A percentile compares a stretch with the other conserved stretches of the same genome.
These are phyloP conservation scores for Solanum rostratum DNA, from an alignment of 257 asterid genomes.

Conservation along the genomic window DNA sequence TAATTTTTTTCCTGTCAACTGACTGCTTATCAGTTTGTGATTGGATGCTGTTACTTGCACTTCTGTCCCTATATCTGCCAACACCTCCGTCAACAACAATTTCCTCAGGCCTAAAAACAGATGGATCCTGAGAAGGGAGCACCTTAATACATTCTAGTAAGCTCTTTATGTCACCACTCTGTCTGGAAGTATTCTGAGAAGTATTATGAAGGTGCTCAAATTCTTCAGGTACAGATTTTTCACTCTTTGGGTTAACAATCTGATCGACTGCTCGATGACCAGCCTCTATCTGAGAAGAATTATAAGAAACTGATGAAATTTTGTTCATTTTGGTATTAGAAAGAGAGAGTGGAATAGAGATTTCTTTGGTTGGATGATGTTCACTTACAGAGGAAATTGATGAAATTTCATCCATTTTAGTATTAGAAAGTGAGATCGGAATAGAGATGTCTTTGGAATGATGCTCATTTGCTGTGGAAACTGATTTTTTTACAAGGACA, in stretches of 20 bases:
- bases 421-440: not conserved
- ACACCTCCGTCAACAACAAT: not conserved
- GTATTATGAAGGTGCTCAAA: constrained; percentile 6
- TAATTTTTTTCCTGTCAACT: constrained; percentile 5
- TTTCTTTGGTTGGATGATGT: not conserved
- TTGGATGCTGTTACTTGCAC: not conserved
- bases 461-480: not conserved
- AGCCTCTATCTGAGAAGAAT: not conserved
- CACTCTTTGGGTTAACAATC: constrained; percentile 7
- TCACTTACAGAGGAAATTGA: not conserved
- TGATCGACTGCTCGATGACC: constrained; percentile 7
- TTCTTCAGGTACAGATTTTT: not conserved
- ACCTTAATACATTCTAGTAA: constrained; percentile 11
- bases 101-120: not conserved
- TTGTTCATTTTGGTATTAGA: not conserved
- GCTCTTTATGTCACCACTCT: not conserved
- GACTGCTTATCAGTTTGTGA: constrained; percentile 1
- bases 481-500: not conserved
- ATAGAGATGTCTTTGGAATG: not conserved
- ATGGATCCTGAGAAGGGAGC: not conserved
- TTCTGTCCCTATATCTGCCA: constrained; percentile 1
- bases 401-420: constrained; percentile 1
- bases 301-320: not conserved
- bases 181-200: not conserved
- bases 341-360: not conserved